phyloP scores from a whole-genome alignment of 306 rosid species.

The Prunus armeniaca region DNA sequence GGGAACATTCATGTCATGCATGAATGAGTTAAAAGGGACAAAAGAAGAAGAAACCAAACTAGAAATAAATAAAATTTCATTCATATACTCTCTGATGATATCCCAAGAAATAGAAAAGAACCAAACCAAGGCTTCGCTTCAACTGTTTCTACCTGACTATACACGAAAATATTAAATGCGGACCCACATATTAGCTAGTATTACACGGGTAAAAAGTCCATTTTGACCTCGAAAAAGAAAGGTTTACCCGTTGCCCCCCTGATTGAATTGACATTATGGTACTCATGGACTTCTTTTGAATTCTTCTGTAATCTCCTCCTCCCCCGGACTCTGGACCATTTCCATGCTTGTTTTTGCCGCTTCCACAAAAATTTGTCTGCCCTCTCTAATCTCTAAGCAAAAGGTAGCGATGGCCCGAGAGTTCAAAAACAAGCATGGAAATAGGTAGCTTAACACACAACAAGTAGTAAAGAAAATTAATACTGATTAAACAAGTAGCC shows the following conservation, averaged over 20 bases:
- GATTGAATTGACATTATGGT: slow-evolving; percentile 26
- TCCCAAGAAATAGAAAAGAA: not conserved
- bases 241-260: too few relatives aligned
- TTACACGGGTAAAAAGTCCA: slow-evolving; percentile 18
- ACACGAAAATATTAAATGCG: slow-evolving; percentile 27
- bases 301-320: slow-evolving; percentile 1
- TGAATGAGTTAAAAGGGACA: not conserved
- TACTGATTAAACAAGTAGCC: not conserved
- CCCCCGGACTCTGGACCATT: slow-evolving; percentile 31
- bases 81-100: not conserved
- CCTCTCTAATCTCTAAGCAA: not conserved
- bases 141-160: slow-evolving; percentile 9
- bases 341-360: slow-evolving; percentile 73
- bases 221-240: not conserved
- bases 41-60: not conserved
- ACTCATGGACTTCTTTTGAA: slow-evolving; percentile 76
- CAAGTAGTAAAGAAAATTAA: not conserved
- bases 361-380: slow-evolving; percentile 25
- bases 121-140: not conserved
- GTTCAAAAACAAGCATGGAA: slow-evolving; percentile 68
- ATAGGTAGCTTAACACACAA: slow-evolving; percentile 20
- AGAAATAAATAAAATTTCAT: not conserved
- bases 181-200: slow-evolving; percentile 18
- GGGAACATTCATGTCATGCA: not conserved
- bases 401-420: not conserved